Conservation (phyloP, 2,329 filamentous ascomycete genomes). For the Penicillium italicum region DNA sequence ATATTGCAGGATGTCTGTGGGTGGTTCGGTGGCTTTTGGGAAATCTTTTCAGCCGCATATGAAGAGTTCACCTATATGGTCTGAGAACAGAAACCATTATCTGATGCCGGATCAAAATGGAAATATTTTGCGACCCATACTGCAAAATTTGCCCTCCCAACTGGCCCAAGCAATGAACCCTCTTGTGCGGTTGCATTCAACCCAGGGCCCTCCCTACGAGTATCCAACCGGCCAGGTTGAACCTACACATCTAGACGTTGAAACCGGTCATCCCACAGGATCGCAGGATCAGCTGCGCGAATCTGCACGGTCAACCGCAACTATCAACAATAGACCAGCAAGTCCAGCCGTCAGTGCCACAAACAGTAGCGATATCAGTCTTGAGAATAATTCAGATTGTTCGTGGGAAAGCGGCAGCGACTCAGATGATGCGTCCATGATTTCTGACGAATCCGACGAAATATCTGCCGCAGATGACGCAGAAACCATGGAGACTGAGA, state of each 20-base stretch:
- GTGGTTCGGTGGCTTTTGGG: conserved; percentile 9
- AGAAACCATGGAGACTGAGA: conserved; percentile 21
- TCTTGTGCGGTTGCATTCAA: neutral
- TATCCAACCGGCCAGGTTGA: neutral
- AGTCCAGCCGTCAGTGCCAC: neutral
- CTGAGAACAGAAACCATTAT: neutral
- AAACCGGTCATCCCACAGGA: neutral
- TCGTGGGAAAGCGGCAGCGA: conserved; percentile 23
- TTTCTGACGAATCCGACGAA: conserved; percentile 26
- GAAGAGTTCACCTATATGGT: neutral
- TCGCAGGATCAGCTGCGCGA: neutral
- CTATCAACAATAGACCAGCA: neutral
- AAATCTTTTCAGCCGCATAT: neutral
- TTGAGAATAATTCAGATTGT: conserved; percentile 4
- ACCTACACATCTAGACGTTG: neutral
- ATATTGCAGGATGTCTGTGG: conserved; percentile 14
- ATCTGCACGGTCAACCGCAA: neutral
- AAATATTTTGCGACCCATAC: neutral
- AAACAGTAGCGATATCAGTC: neutral
- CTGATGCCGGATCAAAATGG: neutral
- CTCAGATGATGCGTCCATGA: conserved; percentile 29
- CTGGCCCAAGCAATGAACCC: neutral
- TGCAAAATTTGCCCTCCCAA: neutral
- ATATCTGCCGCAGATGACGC: conserved; percentile 30
- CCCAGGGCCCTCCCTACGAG: neutral